Evolutionary conservation across 371 early-diverging fungal species (phyloP).

Genomic region (Vairimorpha necatrix): DNA sequence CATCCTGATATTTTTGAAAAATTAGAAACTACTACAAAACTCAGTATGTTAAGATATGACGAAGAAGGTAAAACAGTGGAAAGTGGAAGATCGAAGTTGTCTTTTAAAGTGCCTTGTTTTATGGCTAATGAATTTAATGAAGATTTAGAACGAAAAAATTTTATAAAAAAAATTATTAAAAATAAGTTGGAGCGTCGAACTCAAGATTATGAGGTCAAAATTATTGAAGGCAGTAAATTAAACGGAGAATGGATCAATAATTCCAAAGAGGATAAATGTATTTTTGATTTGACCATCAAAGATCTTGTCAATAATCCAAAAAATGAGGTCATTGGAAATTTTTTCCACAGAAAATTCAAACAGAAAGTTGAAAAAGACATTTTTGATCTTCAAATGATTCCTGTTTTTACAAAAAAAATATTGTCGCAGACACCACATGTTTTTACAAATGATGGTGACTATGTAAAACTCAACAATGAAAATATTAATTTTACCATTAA

Average conservation of each 20-base stretch:
- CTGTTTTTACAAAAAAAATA: neutral
- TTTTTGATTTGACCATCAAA: neutral
- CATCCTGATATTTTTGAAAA: conserved; percentile 94
- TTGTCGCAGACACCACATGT: neutral
- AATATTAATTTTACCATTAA: neutral
- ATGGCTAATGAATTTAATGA: conserved; percentile 9
- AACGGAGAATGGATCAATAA: neutral
- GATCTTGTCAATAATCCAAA: neutral
- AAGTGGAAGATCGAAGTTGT: conserved; percentile 24
- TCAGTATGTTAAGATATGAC: conserved; percentile 36
- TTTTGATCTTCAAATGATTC: neutral
- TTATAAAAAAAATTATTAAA: neutral
- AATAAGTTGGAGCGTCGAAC: neutral
- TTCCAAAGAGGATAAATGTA: neutral
- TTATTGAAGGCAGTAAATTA: neutral
- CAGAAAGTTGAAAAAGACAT: neutral
- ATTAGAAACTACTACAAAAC: conserved; percentile 66
- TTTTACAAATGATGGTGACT: neutral
- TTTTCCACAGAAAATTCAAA: neutral
- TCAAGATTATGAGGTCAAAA: neutral
- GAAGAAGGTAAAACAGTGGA: conserved; percentile 15
- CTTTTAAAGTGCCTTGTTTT: conserved; percentile 21
- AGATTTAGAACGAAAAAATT: neutral
- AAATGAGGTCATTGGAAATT: neutral
- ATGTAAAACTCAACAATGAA: neutral